A percentile compares a stretch with the other conserved stretches of the same genome.
These are phyloP conservation scores for Gonapodya sp. DNA, from an alignment of 192 early-diverging fungal species.

Conservation along the genomic window DNA sequence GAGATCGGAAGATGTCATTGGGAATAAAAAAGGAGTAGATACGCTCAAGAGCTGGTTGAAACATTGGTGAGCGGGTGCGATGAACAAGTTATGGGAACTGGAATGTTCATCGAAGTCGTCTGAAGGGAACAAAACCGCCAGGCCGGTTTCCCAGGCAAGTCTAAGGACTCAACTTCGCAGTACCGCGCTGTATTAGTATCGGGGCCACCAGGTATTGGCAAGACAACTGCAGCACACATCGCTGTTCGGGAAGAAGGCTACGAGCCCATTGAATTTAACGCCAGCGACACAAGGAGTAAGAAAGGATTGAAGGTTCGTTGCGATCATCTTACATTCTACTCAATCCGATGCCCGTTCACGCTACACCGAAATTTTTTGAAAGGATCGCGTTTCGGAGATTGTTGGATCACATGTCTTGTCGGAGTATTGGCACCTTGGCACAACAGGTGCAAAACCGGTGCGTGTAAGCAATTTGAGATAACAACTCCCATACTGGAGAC, in stretches of 20 bases:
- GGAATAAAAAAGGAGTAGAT: constrained; percentile 66
- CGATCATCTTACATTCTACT: neutral
- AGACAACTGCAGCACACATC: constrained; percentile 92
- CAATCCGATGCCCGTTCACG: too few relatives aligned
- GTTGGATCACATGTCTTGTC: neutral
- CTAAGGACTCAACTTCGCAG: constrained; percentile 36
- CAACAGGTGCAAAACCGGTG: neutral
- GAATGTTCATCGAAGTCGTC: neutral
- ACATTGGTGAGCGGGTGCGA: constrained; percentile 43
- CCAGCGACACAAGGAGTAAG: constrained; percentile 90
- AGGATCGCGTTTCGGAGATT: constrained; percentile 5
- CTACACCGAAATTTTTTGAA: constrained; percentile 7
- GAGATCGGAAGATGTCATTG: constrained; percentile 69
- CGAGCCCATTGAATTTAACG: constrained; percentile 88
- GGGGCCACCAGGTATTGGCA: constrained; percentile 96
- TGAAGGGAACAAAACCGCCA: constrained; percentile 33
- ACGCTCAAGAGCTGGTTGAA: constrained; percentile 65
- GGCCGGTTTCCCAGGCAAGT: constrained; percentile 39
- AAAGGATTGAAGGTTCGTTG: constrained; percentile 60
- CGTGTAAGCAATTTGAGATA: too few relatives aligned
- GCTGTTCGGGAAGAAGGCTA: constrained; percentile 70
- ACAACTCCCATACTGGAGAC: too few relatives aligned
- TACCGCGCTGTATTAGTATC: constrained; percentile 71
- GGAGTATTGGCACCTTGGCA: constrained; percentile 10
- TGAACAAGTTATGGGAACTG: constrained; percentile 2